Base-by-base conservation (phyloP, 2,329 filamentous ascomycete species). In the Coniochaeta ligniaria region DNA sequence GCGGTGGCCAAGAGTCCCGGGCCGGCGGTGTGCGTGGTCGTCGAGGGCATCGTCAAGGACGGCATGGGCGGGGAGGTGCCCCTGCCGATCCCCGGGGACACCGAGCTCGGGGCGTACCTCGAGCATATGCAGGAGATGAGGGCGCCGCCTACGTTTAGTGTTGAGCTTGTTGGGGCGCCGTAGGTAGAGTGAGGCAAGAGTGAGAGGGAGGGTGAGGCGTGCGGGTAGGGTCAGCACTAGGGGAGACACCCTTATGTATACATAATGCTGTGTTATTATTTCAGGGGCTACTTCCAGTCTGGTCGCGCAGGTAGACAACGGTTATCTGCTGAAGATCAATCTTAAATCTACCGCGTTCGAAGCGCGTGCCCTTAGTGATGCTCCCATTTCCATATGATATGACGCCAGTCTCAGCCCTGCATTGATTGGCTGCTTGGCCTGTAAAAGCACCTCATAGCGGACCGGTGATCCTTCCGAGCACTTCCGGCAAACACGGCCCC, bases 81-180 rank as follows among this genome's bases (percentile, higher is more conserved):
- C 17, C 82, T 90, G 67, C 75, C 80, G 60, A 87, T 94, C 66
- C 86, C 87, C 60, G 81, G 86, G 45, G 88, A 93, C 66, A 83
- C 85, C 63, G 89, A 94, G 74, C 71, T 95, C 63, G 81, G 82
- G 62, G 87, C 87, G 0, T 94, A 93, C 73, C 72, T 95, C 65
- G 78, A 81, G 55, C 87, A 90, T 69, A 78, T 88, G 28, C 76
- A 83, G 64, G 79, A 63, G 11, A 60, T 35, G 50, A 77, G 69
- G 14, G 67, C 66, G 24, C 71, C 78, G 36, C 76, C 78, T 7
- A 78, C 74, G 9, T 80, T 81, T 65, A 72, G 69, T 52, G 75
- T 80, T 16, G 74, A 76, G 60, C 43, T 71, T 38, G 60, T 66
- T 38, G 59, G 60, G n/a, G 60, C 16, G 28, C 24, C 45, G 20